phyloP scores from a whole-genome alignment of 805 yeast genomes.

The Lipomyces spencermartinsiae region DNA sequence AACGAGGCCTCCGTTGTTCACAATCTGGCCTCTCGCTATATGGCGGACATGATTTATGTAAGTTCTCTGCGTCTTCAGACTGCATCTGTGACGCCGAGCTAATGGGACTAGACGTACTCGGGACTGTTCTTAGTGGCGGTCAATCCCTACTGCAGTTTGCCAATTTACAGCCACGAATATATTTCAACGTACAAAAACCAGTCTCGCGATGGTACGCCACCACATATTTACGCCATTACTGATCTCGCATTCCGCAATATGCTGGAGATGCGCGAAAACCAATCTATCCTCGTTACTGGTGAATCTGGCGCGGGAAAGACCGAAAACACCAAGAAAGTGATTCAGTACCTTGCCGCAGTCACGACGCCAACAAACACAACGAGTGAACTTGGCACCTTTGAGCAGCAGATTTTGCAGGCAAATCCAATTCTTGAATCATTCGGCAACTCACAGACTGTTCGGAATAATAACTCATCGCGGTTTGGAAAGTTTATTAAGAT shows the following conservation, averaged over 20 bases:
- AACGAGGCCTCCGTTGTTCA: slow-evolving; percentile 96
- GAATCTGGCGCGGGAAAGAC: slow-evolving; percentile 99
- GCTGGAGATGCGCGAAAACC: slow-evolving; percentile 72
- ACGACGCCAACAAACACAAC: slow-evolving; percentile 47
- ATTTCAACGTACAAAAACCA: slow-evolving; percentile 62
- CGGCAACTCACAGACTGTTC: slow-evolving; percentile 95
- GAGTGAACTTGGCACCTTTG: slow-evolving; percentile 53
- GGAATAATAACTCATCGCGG: slow-evolving; percentile 93
- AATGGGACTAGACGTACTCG: slow-evolving; percentile 84
- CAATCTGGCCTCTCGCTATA: slow-evolving; percentile 78
- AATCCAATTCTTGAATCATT: slow-evolving; percentile 95
- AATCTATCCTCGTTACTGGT: slow-evolving; percentile 95
- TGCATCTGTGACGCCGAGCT: slow-evolving; percentile 1
- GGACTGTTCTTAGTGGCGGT: slow-evolving; percentile 95
- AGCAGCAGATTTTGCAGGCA: slow-evolving; percentile 85
- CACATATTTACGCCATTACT: slow-evolving; percentile 91
- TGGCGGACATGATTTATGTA: slow-evolving; percentile 66
- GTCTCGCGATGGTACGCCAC: slow-evolving; percentile 58
- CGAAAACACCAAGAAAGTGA: slow-evolving; percentile 92
- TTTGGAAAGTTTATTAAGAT: slow-evolving; percentile 95
- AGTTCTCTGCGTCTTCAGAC: slow-evolving; percentile 13
- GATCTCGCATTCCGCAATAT: slow-evolving; percentile 84
- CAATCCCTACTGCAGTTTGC: slow-evolving; percentile 82
- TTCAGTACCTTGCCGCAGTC: slow-evolving; percentile 86
- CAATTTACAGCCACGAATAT: slow-evolving; percentile 68